phyloP scores from a whole-genome alignment of 108 stramenopile species.

The Schizochytrium sp. region DNA sequence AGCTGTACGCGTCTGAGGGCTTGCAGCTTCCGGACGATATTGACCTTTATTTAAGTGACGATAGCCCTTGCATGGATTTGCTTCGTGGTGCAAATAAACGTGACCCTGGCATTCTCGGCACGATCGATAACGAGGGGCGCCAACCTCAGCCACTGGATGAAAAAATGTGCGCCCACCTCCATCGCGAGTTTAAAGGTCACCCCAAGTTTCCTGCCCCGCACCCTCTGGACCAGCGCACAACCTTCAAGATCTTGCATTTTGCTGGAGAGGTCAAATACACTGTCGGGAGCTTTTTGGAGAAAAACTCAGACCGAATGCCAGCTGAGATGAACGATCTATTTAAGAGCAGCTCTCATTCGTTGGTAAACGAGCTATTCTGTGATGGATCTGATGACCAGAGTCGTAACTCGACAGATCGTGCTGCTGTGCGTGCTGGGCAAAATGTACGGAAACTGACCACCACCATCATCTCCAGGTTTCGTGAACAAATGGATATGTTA shows the following conservation, averaged over 20 bases:
- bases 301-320: slow-evolving; percentile 71
- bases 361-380: background rate
- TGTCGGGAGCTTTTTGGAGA: slow-evolving; percentile 71
- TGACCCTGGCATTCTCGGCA: slow-evolving; percentile 59
- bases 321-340: slow-evolving; percentile 65
- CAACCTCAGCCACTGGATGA: slow-evolving; percentile 61
- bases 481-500: slow-evolving; percentile 14
- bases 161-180: slow-evolving; percentile 56
- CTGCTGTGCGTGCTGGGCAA: background rate
- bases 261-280: slow-evolving; percentile 76
- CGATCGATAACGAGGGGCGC: slow-evolving; percentile 60
- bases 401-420: slow-evolving; percentile 12
- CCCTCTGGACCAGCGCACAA: slow-evolving; percentile 21
- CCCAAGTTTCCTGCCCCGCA: slow-evolving; percentile 56
- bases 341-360: slow-evolving; percentile 2
- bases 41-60: slow-evolving; percentile 73
- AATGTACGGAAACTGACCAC: background rate
- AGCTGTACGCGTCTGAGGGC: slow-evolving; percentile 62
- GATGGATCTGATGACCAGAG: background rate
- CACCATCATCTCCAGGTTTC: slow-evolving; percentile 1
- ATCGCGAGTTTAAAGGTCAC: slow-evolving; percentile 39
- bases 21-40: slow-evolving; percentile 11
- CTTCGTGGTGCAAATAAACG: slow-evolving; percentile 66
- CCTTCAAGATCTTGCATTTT: slow-evolving; percentile 72
- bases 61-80: slow-evolving; percentile 59